A percentile compares a stretch with the other conserved stretches of the same genome.
These are phyloP conservation scores for Effrenium voratum DNA, from an alignment of 73 alveolate genomes.

Conservation along the genomic window DNA sequence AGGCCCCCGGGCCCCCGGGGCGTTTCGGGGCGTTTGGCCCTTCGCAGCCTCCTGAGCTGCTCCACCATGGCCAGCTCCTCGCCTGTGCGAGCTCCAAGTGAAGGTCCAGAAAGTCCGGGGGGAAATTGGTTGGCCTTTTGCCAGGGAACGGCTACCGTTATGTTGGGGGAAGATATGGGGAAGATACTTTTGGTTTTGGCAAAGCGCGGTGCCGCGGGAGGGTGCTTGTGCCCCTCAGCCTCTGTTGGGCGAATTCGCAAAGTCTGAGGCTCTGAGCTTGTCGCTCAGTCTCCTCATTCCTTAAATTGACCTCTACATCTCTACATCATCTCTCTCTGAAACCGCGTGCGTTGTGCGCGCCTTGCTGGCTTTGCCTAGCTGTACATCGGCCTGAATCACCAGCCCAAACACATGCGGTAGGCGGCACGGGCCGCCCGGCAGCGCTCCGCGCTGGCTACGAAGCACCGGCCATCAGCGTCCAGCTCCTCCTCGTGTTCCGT, in stretches of 20 bases:
- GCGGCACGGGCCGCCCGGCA: conserved; percentile 88
- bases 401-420: conserved; percentile 71
- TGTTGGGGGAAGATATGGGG: not conserved
- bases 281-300: not conserved
- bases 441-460: conserved; percentile 75
- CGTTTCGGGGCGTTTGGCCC: not conserved
- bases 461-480: conserved; percentile 49
- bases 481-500: not conserved
- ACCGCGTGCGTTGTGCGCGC: not conserved
- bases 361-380: not conserved
- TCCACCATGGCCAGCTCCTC: conserved; percentile 19
- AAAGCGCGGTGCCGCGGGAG: not conserved
- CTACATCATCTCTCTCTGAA: too few relatives aligned
- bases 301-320: not conserved
- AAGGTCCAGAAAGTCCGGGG: not conserved
- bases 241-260: not conserved
- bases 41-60: conserved; percentile 26
- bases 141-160: not conserved
- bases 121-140: not conserved
- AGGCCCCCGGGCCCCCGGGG: not conserved
- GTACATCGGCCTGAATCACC: not conserved
- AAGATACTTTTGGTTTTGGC: not conserved
- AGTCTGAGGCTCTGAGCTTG: not conserved
- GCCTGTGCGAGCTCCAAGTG: not conserved
- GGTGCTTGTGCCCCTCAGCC: not conserved